phyloP scores from a whole-genome alignment of 495 filamentous ascomycete genomes.

The Ascobolus immersus region DNA sequence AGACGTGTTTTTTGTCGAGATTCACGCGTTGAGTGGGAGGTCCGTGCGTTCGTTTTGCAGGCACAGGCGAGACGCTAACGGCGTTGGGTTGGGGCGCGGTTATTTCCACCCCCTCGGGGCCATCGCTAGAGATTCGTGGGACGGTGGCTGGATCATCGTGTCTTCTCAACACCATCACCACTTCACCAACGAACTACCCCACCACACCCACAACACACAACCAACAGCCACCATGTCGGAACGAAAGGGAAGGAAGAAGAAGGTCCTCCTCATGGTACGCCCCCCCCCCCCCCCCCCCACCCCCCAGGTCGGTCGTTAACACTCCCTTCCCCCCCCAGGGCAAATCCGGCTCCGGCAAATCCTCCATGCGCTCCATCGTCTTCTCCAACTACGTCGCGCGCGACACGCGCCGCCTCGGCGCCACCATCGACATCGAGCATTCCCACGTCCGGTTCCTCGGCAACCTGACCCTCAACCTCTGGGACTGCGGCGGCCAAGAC shows the following conservation, averaged over 20 bases:
- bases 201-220: background rate
- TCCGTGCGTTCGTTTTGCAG: too few relatives aligned
- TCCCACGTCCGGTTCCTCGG: conserved; percentile 95
- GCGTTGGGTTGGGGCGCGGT: too few relatives aligned
- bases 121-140: too few relatives aligned
- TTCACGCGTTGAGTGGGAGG: too few relatives aligned
- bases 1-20: too few relatives aligned
- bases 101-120: too few relatives aligned
- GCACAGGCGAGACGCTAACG: too few relatives aligned
- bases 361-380: conserved; percentile 92
- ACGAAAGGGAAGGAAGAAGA: conserved; percentile 18
- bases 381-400: conserved; percentile 96
- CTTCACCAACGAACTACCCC: background rate
- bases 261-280: conserved; percentile 16
- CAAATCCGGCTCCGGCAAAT: conserved; percentile 97
- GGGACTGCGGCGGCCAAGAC: conserved; percentile 98
- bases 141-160: too few relatives aligned
- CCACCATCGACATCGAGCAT: conserved; percentile 96
- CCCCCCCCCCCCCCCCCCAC: background rate
- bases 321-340: conserved; percentile 23
- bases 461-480: conserved; percentile 85
- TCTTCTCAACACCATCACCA: background rate
- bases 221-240: conserved; percentile 13
- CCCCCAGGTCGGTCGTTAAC: background rate
- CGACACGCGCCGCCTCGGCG: conserved; percentile 76